Conservation (phyloP, 805 yeast genomes). For the Pichia paraexigua region DNA sequence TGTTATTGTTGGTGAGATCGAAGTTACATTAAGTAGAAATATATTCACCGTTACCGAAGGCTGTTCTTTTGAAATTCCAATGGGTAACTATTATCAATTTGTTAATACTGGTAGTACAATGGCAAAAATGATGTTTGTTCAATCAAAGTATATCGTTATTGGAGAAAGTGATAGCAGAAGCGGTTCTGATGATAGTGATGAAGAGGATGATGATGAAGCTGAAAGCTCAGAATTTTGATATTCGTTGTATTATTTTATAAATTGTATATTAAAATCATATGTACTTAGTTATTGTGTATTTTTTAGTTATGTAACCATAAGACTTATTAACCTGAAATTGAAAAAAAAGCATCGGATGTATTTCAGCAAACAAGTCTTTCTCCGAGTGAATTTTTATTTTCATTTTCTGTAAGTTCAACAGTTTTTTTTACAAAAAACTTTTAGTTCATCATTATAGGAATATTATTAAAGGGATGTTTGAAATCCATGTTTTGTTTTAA, state of each 20-base stretch:
- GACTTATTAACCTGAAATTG: too few relatives aligned
- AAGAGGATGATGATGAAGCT: conserved; percentile 6
- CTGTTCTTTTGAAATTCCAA: conserved; percentile 75
- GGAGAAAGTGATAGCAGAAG: conserved; percentile 17
- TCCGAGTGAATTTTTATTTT: too few relatives aligned
- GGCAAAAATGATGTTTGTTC: conserved; percentile 70
- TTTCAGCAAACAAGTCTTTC: too few relatives aligned
- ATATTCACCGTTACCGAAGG: conserved; percentile 60
- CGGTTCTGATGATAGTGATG: conserved; percentile 20
- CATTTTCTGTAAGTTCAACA: too few relatives aligned
- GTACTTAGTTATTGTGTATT: not conserved
- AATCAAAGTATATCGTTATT: conserved; percentile 40
- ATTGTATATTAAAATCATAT: not conserved
- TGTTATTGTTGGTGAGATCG: conserved; percentile 62
- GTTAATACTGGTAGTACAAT: conserved; percentile 49
- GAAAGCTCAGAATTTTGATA: not conserved
- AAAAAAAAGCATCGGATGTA: too few relatives aligned
- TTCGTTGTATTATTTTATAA: not conserved
- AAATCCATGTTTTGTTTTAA: too few relatives aligned
- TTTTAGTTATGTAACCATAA: not conserved
- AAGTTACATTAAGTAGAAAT: conserved; percentile 54
- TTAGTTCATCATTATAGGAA: too few relatives aligned
- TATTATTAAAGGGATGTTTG: too few relatives aligned
- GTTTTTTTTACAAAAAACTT: too few relatives aligned
- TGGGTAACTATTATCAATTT: conserved; percentile 65